Evolutionary conservation across 306 rosid species (phyloP), one percentile per base, ranked within the genome.

Genomic region (Rosa rugosa): DNA sequence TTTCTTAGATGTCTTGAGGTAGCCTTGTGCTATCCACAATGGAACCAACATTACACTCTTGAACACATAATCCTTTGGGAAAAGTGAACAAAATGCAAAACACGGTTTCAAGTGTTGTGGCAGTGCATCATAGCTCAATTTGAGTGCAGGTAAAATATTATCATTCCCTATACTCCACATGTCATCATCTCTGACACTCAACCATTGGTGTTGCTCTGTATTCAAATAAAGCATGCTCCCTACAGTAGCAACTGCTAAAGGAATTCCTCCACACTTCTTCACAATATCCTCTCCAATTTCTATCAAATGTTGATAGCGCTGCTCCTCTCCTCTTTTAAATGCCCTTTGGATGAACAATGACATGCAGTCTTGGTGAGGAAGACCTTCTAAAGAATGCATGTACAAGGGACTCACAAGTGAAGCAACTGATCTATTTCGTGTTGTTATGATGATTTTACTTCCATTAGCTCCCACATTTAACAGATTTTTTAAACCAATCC

Each of bases 61-160:
- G 5, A 31, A 8, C 16, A 10, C 6, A 34, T 31, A 20, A 66
- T 20, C 75, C 14, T 77, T 68, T 4, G 75, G 75, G 10, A 51
- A 68, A 4, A 77, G 46, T 31, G 80, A 18, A 77, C 63, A 77
- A 46, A 65, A 77, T 20, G 22, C 38, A 38, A 67, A 77, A 63
- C 77, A 81, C 1, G 68, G 77, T 31, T 75, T 81, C 77, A 81
- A 22, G 22, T 75, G 47, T 57, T 66, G 45, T 47, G 84, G 77
- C 77, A 75, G 34, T 45, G 38, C 45, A 69, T 81, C 51, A 22
- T 75, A 81, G 4, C 77, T 75, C 51, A 69, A 45, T 76, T 8
- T 75, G 0, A 81, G 45, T 9, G 57, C 76, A 1, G 67, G 38
- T 38, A 75, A 8, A 23, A 76, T 62, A 5, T 36, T 13, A 18